Percentiles rank a stretch among this genome's conserved stretches.
Conservation (phyloP, 169 alveolate genomes). For the Plasmodium billcollinsi region DNA sequence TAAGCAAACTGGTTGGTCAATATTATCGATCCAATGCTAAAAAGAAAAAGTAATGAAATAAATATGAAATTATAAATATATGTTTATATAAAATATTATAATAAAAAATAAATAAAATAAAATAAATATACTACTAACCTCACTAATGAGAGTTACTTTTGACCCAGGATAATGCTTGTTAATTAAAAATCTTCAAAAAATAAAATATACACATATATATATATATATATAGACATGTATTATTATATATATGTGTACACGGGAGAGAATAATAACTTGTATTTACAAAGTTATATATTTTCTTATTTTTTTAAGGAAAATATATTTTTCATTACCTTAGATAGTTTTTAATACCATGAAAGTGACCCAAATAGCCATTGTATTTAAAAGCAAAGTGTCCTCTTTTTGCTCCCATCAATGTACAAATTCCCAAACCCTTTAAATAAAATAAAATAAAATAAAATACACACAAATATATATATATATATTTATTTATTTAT, state of each 20-base stretch:
- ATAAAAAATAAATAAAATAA: neutral
- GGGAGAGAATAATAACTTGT: too few relatives aligned
- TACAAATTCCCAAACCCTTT: constrained; percentile 79
- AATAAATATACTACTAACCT: constrained; percentile 21
- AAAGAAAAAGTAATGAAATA: constrained; percentile 1
- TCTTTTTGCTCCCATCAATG: constrained; percentile 79
- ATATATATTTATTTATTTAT: neutral
- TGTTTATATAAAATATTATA: neutral
- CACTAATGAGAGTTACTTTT: constrained; percentile 67
- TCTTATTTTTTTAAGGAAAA: too few relatives aligned
- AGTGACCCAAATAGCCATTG: constrained; percentile 75
- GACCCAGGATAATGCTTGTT: constrained; percentile 73
- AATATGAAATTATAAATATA: neutral
- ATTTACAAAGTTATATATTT: too few relatives aligned
- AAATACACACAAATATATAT: neutral
- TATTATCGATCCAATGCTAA: constrained; percentile 76
- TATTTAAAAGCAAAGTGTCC: constrained; percentile 80
- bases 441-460: constrained; percentile 8
- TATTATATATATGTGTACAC: neutral
- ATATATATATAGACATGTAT: neutral
- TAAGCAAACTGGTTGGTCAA: constrained; percentile 45
- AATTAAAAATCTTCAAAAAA: constrained; percentile 34
- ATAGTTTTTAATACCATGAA: constrained; percentile 60
- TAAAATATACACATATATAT: neutral
- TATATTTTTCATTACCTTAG: constrained; percentile 25